Base-by-base conservation (phyloP, 148 eudicot species). In the Persicaria maculosa region DNA sequence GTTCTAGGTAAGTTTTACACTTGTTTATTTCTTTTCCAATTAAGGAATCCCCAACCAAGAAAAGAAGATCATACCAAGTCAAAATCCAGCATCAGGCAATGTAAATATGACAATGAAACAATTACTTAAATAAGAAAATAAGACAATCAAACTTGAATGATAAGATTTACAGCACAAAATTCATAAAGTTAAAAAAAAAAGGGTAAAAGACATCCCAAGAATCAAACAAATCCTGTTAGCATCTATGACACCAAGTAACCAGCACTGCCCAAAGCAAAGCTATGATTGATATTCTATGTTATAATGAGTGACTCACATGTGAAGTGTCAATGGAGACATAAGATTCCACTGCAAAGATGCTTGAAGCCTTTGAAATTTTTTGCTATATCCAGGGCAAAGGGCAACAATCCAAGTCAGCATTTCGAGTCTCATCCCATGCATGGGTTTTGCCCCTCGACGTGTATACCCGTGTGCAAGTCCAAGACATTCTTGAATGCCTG, bases 401-500 rank as follows among this genome's bases (percentile, higher is more conserved):
- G 46, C 70, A 65, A 15, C 47, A 8, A 77, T 44, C 70, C 20
- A 40, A 55, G 65, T 75, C 71, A 72, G 50, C 68, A 71, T 47
- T 31, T 25, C 71, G 78, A 74, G 76, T 68, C 78, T 79, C 80
- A 70, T 73, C 77, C 69, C 73, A 81, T 72, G 22, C 74, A 77
- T 68, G 74, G 79, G 68, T 74, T 79, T 75, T 81, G 79, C 64
- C 82, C 84, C 61, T 78, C 77, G 57, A 81, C 68, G 58, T 81
- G 76, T 48, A 82, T 72, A 74, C 97, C 95, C 83, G 91, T 78
- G 74, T 91, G 86, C 74, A 84, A 76, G 72, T 81, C 83, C 85
- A 94, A 81, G 74, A 88, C 91, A 15, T 90, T 90, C 86, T 80
- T 88, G 84, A 89, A 90, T 47, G 89, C 93, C 98, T 94, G 90